Conservation (phyloP, 2,329 filamentous ascomycete species). For the Rhynchosporium graminicola region DNA sequence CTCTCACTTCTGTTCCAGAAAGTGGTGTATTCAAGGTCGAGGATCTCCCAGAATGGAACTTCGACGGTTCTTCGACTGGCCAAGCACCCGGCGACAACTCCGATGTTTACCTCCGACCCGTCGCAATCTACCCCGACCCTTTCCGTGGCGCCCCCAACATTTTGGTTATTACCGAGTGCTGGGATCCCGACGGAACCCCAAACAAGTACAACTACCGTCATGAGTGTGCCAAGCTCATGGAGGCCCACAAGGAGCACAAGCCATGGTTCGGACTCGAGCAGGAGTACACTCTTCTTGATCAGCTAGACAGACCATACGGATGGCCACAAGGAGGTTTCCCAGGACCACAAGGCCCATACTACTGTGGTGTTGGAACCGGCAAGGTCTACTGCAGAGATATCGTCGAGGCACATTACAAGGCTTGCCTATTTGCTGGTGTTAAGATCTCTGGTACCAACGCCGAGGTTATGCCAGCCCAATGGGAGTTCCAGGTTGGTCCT, state of each 20-base stretch:
- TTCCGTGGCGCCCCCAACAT: slow-evolving; percentile 91
- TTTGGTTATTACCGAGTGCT: slow-evolving; percentile 91
- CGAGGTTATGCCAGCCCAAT: slow-evolving; percentile 97
- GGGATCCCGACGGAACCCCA: slow-evolving; percentile 88
- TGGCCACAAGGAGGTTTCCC: slow-evolving; percentile 82
- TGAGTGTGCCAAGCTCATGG: slow-evolving; percentile 87
- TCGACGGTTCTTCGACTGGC: slow-evolving; percentile 85
- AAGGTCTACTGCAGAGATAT: slow-evolving; percentile 98
- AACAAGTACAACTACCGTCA: slow-evolving; percentile 99
- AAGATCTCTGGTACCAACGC: slow-evolving; percentile 98
- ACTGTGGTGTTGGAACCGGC: slow-evolving; percentile 96
- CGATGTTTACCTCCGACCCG: slow-evolving; percentile 92
- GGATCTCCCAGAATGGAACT: slow-evolving; percentile 78
- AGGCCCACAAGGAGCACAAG: slow-evolving; percentile 75
- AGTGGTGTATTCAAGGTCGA: slow-evolving; percentile 48
- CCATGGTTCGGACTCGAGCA: slow-evolving; percentile 99
- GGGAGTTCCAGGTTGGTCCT: slow-evolving; percentile 97
- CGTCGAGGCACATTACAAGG: slow-evolving; percentile 92
- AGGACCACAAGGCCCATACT: slow-evolving; percentile 86
- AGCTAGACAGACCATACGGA: slow-evolving; percentile 86
- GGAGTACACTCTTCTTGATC: slow-evolving; percentile 92
- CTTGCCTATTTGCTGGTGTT: slow-evolving; percentile 79
- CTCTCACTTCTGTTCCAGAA: slow-evolving; percentile 58
- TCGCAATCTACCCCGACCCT: slow-evolving; percentile 86
- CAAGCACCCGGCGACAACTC: slow-evolving; percentile 96